Evolutionary conservation across 1,284 basidiomycete species (phyloP).

Genomic region (Sanghuangporus baumii): DNA sequence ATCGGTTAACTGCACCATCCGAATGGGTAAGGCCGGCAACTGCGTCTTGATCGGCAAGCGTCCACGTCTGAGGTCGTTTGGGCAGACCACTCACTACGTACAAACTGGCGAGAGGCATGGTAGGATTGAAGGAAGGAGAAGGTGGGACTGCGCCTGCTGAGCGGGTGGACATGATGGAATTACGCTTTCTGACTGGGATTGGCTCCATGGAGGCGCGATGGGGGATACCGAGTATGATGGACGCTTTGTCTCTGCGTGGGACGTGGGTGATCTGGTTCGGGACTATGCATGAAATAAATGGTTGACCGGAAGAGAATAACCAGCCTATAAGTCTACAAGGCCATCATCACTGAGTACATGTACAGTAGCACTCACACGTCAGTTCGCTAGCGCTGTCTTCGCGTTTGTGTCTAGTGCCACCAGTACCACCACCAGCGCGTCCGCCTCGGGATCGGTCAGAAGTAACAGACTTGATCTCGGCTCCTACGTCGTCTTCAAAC

Average conservation of each 20-base stretch:
- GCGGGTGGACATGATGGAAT: slow-evolving; percentile 70
- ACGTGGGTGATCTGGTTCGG: slow-evolving; percentile 16
- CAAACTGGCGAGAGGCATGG: slow-evolving; percentile 71
- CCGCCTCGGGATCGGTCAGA: neutral
- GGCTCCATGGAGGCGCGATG: slow-evolving; percentile 76
- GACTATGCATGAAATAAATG: slow-evolving; percentile 1
- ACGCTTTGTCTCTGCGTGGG: slow-evolving; percentile 45
- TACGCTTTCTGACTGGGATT: slow-evolving; percentile 66
- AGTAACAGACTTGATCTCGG: slow-evolving; percentile 13
- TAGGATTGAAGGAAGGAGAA: slow-evolving; percentile 46
- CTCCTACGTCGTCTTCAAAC: slow-evolving; percentile 10
- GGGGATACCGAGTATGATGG: slow-evolving; percentile 65
- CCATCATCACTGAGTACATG: neutral
- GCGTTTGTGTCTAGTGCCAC: slow-evolving; percentile 1
- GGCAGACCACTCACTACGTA: slow-evolving; percentile 82
- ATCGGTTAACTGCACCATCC: slow-evolving; percentile 84
- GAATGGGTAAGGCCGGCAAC: slow-evolving; percentile 79
- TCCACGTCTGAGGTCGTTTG: slow-evolving; percentile 89
- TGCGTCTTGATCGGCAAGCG: slow-evolving; percentile 84
- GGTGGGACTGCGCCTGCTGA: slow-evolving; percentile 56
- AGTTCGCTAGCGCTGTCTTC: slow-evolving; percentile 8
- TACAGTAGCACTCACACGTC: neutral
- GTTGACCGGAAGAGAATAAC: neutral
- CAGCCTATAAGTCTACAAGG: neutral
- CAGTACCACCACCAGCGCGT: neutral